phyloP scores from a whole-genome alignment of 306 rosid species.

The Hippophae tibetana region DNA sequence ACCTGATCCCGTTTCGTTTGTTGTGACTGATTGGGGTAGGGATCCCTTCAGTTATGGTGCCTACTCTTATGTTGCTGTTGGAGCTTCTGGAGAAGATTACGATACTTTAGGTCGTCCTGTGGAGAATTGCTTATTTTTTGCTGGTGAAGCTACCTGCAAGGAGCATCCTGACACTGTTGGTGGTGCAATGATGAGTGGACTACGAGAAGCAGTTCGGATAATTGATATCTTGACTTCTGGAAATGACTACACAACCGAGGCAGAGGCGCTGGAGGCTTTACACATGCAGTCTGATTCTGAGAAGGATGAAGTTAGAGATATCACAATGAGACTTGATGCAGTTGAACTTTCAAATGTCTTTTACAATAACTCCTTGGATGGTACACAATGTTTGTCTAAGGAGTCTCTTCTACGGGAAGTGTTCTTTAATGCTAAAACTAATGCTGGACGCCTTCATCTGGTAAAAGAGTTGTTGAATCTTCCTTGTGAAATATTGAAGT shows the following conservation, averaged over 20 bases:
- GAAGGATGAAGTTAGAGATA: slow-evolving; percentile 95
- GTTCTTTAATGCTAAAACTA: slow-evolving; percentile 74
- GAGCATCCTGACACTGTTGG: slow-evolving; percentile 99
- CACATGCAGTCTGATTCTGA: slow-evolving; percentile 72
- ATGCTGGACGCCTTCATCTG: slow-evolving; percentile 80
- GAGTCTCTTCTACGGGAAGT: slow-evolving; percentile 66
- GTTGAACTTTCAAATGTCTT: slow-evolving; percentile 62
- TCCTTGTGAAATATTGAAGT: slow-evolving; percentile 67
- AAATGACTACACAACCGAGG: slow-evolving; percentile 87
- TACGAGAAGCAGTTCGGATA: slow-evolving; percentile 92
- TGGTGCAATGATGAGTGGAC: slow-evolving; percentile 99
- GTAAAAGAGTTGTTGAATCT: slow-evolving; percentile 74
- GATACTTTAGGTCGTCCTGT: slow-evolving; percentile 87
- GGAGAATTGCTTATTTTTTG: slow-evolving; percentile 87
- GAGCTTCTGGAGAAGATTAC: slow-evolving; percentile 98
- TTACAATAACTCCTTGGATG: slow-evolving; percentile 61
- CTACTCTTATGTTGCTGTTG: slow-evolving; percentile 89
- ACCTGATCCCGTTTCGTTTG: slow-evolving; percentile 83
- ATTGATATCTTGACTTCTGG: slow-evolving; percentile 72
- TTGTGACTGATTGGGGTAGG: slow-evolving; percentile 98
- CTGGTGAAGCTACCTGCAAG: slow-evolving; percentile 99
- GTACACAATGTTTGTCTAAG: slow-evolving; percentile 43
- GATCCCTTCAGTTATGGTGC: slow-evolving; percentile 98
- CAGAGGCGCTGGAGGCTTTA: slow-evolving; percentile 78
- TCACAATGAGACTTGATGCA: slow-evolving; percentile 75